phyloP scores from a whole-genome alignment of 257 asterid genomes.

The Solanum rostratum region DNA sequence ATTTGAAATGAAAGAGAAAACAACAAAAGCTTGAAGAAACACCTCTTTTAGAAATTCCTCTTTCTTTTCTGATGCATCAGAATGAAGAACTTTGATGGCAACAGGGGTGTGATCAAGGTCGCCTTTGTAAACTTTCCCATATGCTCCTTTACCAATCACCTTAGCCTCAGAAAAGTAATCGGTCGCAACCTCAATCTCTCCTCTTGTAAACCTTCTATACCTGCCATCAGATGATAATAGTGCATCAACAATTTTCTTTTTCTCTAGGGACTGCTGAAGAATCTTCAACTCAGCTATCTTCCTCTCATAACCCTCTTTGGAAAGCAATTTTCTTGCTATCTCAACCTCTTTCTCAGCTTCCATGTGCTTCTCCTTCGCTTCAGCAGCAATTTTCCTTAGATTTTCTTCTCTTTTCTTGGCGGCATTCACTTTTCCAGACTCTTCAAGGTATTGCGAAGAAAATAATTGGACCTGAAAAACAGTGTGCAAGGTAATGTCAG shows the following conservation, averaged over 20 bases:
- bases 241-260: constrained; percentile 44
- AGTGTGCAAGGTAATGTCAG: not conserved
- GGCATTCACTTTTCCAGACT: constrained; percentile 50
- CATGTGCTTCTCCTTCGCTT: constrained; percentile 54
- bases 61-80: constrained; percentile 47
- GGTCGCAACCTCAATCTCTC: constrained; percentile 63
- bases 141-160: constrained; percentile 75
- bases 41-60: constrained; percentile 87
- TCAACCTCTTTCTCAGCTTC: constrained; percentile 69
- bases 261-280: constrained; percentile 48
- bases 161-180: constrained; percentile 38
- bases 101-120: constrained; percentile 65
- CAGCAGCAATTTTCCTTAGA: constrained; percentile 47
- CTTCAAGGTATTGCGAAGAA: constrained; percentile 64
- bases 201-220: constrained; percentile 61
- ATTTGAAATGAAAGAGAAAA: not conserved
- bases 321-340: constrained; percentile 45
- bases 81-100: constrained; percentile 61
- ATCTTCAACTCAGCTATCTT: constrained; percentile 60
- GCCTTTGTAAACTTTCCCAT: constrained; percentile 80
- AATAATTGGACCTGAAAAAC: constrained; percentile 50
- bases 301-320: constrained; percentile 54
- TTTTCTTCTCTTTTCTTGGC: constrained; percentile 63
- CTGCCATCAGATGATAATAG: constrained; percentile 52
- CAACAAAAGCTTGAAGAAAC: constrained; percentile 5